Percentiles rank a stretch among this genome's conserved stretches.
Conservation (phyloP, 345 rosid genomes). For the Bruguiera sexangula region DNA sequence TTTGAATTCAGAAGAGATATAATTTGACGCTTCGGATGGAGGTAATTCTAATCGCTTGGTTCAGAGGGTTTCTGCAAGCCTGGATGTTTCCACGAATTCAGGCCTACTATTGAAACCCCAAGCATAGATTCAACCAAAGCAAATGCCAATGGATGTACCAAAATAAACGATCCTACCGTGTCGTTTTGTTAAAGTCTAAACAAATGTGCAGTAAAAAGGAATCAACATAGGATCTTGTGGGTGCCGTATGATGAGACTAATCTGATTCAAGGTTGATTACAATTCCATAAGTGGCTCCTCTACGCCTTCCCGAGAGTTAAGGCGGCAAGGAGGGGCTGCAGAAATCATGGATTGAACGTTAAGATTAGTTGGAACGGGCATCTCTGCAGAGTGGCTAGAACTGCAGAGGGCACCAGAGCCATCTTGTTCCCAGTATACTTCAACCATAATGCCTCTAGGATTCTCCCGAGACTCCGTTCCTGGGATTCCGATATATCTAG, state of each 20-base stretch:
- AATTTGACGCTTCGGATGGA: too few species aligned
- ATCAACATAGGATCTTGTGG: background rate
- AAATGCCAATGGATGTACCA: too few species aligned
- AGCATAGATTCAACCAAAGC: too few species aligned
- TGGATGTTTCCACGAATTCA: too few species aligned
- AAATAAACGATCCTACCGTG: too few species aligned
- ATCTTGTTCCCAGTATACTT: constrained; percentile 89
- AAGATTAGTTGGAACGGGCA: constrained; percentile 46
- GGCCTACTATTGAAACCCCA: too few species aligned
- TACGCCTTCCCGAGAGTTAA: constrained; percentile 21
- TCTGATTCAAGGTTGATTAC: constrained; percentile 44
- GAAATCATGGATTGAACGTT: constrained; percentile 24
- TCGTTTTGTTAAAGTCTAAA: too few species aligned
- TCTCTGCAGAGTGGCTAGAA: constrained; percentile 74
- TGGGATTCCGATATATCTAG: constrained; percentile 69
- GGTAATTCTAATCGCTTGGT: too few species aligned
- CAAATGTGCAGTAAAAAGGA: background rate
- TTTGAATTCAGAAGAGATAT: too few species aligned
- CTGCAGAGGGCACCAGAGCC: constrained; percentile 81
- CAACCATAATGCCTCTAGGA: constrained; percentile 79
- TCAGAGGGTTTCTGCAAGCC: too few species aligned
- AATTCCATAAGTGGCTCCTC: constrained; percentile 47
- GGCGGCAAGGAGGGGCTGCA: constrained; percentile 23
- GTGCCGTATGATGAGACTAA: constrained; percentile 4
- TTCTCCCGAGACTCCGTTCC: constrained; percentile 59